Percentiles rank a stretch among this genome's conserved stretches.
Conservation (phyloP, 2,329 filamentous ascomycete genomes). For the Dactylellina haptotyla region DNA sequence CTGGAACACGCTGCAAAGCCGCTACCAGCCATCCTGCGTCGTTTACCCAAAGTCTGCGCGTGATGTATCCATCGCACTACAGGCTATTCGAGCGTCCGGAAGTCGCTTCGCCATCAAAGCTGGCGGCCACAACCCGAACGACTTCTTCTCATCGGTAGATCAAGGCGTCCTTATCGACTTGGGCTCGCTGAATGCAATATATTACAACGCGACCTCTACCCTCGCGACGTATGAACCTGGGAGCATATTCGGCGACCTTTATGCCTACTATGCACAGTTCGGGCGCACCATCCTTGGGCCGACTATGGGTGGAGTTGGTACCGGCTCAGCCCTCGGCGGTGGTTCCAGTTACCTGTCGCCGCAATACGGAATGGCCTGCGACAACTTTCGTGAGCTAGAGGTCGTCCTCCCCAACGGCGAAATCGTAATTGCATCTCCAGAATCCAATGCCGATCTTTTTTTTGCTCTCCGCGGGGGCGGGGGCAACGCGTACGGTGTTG, state of each 20-base stretch:
- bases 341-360: conserved; percentile 66
- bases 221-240: neutral
- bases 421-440: conserved; percentile 62
- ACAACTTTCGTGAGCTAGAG: conserved; percentile 65
- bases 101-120: conserved; percentile 62
- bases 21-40: neutral
- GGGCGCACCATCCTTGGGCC: neutral
- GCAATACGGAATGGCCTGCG: conserved; percentile 64
- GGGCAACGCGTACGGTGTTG: conserved; percentile 60
- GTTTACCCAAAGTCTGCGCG: neutral
- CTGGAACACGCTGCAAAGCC: neutral
- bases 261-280: neutral
- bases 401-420: conserved; percentile 65
- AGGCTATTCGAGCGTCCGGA: neutral
- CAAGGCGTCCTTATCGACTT: conserved; percentile 61
- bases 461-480: conserved; percentile 63
- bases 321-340: conserved; percentile 57
- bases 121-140: conserved; percentile 63
- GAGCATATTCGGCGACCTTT: neutral
- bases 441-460: conserved; percentile 62
- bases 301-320: neutral
- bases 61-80: neutral
- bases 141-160: conserved; percentile 62
- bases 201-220: neutral
- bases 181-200: neutral